Base-by-base conservation (phyloP, 306 rosid species). In the Canavalia gladiata region DNA sequence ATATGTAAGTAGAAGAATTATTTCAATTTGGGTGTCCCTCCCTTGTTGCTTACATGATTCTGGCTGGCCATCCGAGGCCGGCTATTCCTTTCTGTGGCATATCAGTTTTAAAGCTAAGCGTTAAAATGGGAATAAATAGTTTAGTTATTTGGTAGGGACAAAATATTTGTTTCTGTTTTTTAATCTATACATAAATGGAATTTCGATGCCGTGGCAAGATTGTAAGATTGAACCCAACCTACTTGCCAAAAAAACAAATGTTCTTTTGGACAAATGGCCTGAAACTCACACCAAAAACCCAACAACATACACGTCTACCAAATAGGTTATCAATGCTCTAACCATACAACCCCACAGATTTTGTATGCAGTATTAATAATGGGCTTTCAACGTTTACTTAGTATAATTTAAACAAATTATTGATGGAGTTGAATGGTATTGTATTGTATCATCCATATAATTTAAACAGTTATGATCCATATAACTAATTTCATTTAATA, bases 1-100 rank as follows among this genome's bases (percentile, higher is more conserved):
- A 18, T 18, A 18, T 18, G 25, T 18, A 18, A 18, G 25, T 18
- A 18, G 25, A 18, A 18, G 25, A 18, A 18, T 18, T 18, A 18
- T 18, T 18, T 18, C 25, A 18, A 18, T 18, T 18, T 18, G 25
- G 25, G 25, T 18, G 25, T 18, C 25, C 25, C 25, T 18, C 25
- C 25, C 25, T 18, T 18, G 56, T 68, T 45, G 73, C 73, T 43
- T 68, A 45, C 39, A 68, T 46, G 57, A 45, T 68, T 68, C 39
- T 10, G 25, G 8, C 0, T 68, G 3, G 9, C 1, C 18, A 28
- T 9, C 33, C 71, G 2, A 13, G 31, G 41, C 74, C 57, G 74
- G 74, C 74, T 68, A 46, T 68, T 45, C 28, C 56, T 7, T 1
- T 28, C 25, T 28, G 56, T 45, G 4, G 39, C 35, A 68, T 35